Base-by-base conservation (phyloP, 1,139 yeast species). In the Scheffersomyces segobiensis region DNA sequence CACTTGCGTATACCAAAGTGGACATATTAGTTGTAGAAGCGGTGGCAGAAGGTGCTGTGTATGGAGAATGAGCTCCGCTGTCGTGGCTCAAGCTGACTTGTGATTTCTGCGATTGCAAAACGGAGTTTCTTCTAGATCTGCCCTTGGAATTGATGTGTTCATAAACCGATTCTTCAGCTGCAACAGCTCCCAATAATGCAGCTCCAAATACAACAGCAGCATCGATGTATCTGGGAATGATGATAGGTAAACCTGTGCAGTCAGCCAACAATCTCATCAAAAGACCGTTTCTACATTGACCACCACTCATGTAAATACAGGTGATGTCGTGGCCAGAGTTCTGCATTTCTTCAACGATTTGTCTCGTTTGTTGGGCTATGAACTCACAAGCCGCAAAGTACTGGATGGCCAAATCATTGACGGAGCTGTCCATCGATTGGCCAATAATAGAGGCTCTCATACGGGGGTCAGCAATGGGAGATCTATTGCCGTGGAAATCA, bases 171-270 rank as follows among this genome's bases (percentile, higher is more conserved):
- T 81, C 85, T 66, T 85, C 87, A 2, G 95, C 91, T 6, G 99
- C 98, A 62, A 88, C 93, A 2, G 98, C 98, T 48, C 98, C 99
- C 61, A 95, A 81, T 72, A 95, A 80, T 0, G 99, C 98, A 5
- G 97, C 84, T 39, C 99, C 99, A 69, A 93, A 89, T 5, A 95
- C 98, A 53, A 95, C 99, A 2, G 98, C 97, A 1, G 98, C 96
- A 70, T 93, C 98, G 67, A 95, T 93, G 73, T 93, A 93, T 70
- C 96, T 84, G 55, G 99, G 99, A 65, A 93, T 91, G 54, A 95
- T 84, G 56, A 95, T 87, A n/a, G 98, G 97, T 76, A 89, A 81
- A 3, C 96, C 96, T 0, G 98, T 92, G 69, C 97, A 90, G 67
- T 95, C 96, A 2, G 98, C 97, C 73, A 95, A 82, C 61, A 93